Conservation (phyloP, 23 red algal species). For the Cyanidioschyzon merolae region DNA sequence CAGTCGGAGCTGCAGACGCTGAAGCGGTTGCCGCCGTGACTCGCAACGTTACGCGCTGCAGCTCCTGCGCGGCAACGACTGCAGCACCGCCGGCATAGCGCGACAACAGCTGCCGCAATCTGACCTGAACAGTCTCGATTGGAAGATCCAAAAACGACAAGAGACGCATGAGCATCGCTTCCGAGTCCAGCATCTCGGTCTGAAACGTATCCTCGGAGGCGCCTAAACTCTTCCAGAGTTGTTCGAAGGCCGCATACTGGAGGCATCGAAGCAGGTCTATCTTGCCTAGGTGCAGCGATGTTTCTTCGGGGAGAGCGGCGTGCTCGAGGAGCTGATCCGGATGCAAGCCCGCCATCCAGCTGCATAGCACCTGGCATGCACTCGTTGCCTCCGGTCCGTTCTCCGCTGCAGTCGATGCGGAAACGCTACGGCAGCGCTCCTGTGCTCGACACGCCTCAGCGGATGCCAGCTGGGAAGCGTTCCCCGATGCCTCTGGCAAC, state of each 20-base stretch:
- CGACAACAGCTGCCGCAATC: background rate
- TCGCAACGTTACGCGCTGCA: no score
- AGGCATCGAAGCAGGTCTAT: background rate
- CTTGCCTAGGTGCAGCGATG: background rate
- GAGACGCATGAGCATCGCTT: background rate
- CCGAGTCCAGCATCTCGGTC: background rate
- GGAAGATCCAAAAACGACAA: background rate
- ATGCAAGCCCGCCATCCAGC: background rate
- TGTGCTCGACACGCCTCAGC: no score
- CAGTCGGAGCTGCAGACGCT: no score
- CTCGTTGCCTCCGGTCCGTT: no score
- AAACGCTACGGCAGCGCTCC: no score
- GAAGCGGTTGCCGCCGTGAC: no score
- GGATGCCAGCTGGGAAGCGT: no score
- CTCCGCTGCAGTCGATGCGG: no score
- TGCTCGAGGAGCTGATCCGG: background rate
- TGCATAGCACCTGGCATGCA: no score
- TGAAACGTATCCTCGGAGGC: background rate
- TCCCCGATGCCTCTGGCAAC: no score
- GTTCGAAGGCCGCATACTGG: background rate
- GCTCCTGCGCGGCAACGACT: background rate
- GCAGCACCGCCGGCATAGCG: background rate
- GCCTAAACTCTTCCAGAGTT: background rate
- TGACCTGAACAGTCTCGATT: background rate
- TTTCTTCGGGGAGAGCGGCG: background rate